Conservation (phyloP, 2,329 filamentous ascomycete species). For the Sporothrix brasiliensis region DNA sequence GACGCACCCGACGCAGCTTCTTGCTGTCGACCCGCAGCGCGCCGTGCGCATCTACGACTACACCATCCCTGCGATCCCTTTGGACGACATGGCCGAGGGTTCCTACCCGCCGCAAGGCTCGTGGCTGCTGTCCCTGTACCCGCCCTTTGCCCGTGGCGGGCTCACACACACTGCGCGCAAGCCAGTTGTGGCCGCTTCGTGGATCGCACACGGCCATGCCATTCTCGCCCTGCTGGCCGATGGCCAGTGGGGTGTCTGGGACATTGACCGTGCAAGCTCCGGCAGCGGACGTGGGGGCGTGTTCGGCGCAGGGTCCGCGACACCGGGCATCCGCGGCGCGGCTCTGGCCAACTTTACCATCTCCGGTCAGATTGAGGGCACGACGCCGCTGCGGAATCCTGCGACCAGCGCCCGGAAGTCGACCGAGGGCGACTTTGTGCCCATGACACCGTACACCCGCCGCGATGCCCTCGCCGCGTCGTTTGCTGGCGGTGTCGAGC, state of each 20-base stretch:
- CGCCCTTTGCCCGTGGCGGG: slow-evolving; percentile 56
- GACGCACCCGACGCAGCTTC: slow-evolving; percentile 59
- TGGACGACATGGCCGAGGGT: slow-evolving; percentile 55
- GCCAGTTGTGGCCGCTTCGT: slow-evolving; percentile 63
- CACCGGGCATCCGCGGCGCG: slow-evolving; percentile 58
- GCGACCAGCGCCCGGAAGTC: slow-evolving; percentile 43
- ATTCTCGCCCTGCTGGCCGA: slow-evolving; percentile 62
- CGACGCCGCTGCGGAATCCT: slow-evolving; percentile 56
- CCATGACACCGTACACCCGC: slow-evolving; percentile 66
- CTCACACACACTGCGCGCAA: slow-evolving; percentile 53
- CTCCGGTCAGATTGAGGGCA: slow-evolving; percentile 63
- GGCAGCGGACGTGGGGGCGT: slow-evolving; percentile 41
- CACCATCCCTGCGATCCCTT: slow-evolving; percentile 54
- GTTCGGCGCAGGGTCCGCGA: slow-evolving; percentile 50
- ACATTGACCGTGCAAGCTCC: slow-evolving; percentile 59
- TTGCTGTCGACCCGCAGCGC: slow-evolving; percentile 58
- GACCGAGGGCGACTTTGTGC: slow-evolving; percentile 57
- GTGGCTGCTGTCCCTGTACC: slow-evolving; percentile 66
- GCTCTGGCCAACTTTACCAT: slow-evolving; percentile 61
- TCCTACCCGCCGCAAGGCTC: slow-evolving; percentile 62
- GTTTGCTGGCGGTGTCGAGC: slow-evolving; percentile 52
- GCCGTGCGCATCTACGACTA: slow-evolving; percentile 67
- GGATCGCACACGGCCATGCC: slow-evolving; percentile 63
- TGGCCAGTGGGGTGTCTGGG: slow-evolving; percentile 70
- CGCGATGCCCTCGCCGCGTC: slow-evolving; percentile 55